Evolutionary conservation across 1,284 basidiomycete species (phyloP), one percentile per base, ranked within the genome.

Genomic region (Cryptococcus floricola): DNA sequence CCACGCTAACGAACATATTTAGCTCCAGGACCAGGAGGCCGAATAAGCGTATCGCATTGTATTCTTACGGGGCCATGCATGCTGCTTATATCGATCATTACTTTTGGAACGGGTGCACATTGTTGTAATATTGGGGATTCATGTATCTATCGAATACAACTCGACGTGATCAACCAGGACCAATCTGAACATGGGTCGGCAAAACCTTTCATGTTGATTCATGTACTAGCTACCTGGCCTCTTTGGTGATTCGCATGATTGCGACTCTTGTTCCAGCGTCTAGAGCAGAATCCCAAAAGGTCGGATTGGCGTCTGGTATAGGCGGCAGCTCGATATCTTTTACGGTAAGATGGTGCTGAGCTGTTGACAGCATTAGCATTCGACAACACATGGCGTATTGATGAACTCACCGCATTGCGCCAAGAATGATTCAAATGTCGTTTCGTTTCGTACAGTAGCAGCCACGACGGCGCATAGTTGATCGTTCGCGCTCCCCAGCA

Each of bases 391-490:
- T 23, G 23, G 31, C 27, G 37, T 7, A 5, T 13, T 39, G 10
- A 23, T 27, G 44, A 28, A 62, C 68, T 25, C 49, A 71, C 71
- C 39, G 50, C 76, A 77, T 1, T 52, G 62, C 0, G 55, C 34
- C 16, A 62, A n/a, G 52, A 78, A 78, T 3, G 64, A 46, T 3
- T 60, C 57, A 23, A 77, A 71, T 5, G 77, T 78, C 14, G 59
- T 45, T 49, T 68, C 60, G 57, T 77, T 78, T n/a, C 77, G 66
- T 14, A 77, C 66, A 1, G 77, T 78, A 4, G 77, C 76, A 2
- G 76, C 71, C 4, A 77, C 60, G 28, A 77, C 55, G 1, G 70
- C 72, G 2, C 50, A 12, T 23, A 19, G 52, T 5, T 54, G 51
- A 8, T 53, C 41, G 4, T 51, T 34, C 19, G 27, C 8, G 1